A percentile compares a stretch with the other conserved stretches of the same genome.
These are phyloP conservation scores for Talaromyces atroroseus DNA, from an alignment of 2,329 filamentous ascomycete genomes.

Conservation along the genomic window DNA sequence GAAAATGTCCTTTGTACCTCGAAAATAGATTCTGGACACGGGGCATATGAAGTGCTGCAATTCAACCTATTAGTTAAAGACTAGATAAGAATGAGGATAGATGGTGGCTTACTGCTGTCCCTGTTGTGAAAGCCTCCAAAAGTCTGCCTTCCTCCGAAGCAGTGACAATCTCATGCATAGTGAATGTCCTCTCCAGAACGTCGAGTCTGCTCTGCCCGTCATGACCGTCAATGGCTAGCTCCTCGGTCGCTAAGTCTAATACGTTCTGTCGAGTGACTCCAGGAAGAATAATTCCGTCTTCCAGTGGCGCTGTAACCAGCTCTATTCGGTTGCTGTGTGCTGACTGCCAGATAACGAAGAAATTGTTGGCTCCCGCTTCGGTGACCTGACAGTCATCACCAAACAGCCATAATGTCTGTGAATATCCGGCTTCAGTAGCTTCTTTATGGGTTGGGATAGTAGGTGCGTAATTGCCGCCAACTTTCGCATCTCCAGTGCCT, in stretches of 20 bases:
- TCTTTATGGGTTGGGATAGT: constrained; percentile 71
- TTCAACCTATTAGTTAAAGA: neutral
- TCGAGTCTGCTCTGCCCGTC: constrained; percentile 53
- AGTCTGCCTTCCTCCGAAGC: constrained; percentile 70
- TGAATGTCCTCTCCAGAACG: constrained; percentile 76
- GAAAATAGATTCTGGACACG: constrained; percentile 63
- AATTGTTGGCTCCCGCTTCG: constrained; percentile 87
- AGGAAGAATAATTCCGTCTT: constrained; percentile 77
- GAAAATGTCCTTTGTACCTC: constrained; percentile 53
- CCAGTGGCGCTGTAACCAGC: constrained; percentile 77
- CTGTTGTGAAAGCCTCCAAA: constrained; percentile 78
- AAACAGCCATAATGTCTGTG: constrained; percentile 94
- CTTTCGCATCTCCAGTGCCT: constrained; percentile 85
- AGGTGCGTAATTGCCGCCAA: constrained; percentile 91
- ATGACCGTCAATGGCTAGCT: constrained; percentile 46
- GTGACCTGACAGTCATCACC: constrained; percentile 72
- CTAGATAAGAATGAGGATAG: too few relatives aligned
- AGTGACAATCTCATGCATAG: constrained; percentile 69
- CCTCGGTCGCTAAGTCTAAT: constrained; percentile 63
- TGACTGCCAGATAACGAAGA: constrained; percentile 72
- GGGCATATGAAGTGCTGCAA: constrained; percentile 64
- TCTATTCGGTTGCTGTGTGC: constrained; percentile 54
- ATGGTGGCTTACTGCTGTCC: constrained; percentile 75
- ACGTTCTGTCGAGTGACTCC: constrained; percentile 82
- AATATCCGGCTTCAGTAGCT: constrained; percentile 66